phyloP scores from a whole-genome alignment of 371 early-diverging fungal genomes.

The Syncephalastrum monosporum region DNA sequence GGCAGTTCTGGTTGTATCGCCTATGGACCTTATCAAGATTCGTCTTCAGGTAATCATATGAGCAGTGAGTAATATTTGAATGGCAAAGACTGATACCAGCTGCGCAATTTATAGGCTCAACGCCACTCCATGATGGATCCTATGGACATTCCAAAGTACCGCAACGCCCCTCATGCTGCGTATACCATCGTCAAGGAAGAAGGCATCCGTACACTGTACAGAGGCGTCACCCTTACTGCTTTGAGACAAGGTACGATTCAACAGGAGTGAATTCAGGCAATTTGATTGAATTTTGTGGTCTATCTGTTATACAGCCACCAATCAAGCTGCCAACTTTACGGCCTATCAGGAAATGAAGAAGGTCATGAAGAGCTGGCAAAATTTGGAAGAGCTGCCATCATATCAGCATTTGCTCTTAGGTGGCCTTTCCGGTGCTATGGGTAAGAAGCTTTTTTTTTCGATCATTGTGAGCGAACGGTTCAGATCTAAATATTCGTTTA shows the following conservation, averaged over 20 bases:
- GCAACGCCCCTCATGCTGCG: slow-evolving; percentile 92
- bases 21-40: slow-evolving; percentile 98
- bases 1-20: slow-evolving; percentile 91
- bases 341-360: slow-evolving; percentile 93
- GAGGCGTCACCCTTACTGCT: slow-evolving; percentile 93
- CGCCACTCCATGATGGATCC: slow-evolving; percentile 96
- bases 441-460: slow-evolving; percentile 10
- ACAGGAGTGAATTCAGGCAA: background rate
- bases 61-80: background rate
- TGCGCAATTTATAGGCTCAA: slow-evolving; percentile 60
- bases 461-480: no score
- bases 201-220: slow-evolving; percentile 87
- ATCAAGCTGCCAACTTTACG: slow-evolving; percentile 98
- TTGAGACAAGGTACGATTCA: slow-evolving; percentile 82
- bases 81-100: background rate
- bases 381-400: slow-evolving; percentile 77
- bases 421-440: slow-evolving; percentile 89
- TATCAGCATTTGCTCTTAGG: slow-evolving; percentile 85
- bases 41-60: slow-evolving; percentile 71
- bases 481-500: background rate
- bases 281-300: slow-evolving; percentile 3
- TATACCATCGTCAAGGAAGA: slow-evolving; percentile 93
- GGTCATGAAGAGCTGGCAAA: slow-evolving; percentile 61
- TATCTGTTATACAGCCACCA: slow-evolving; percentile 68
- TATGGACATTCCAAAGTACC: slow-evolving; percentile 94